Evolutionary conservation across 345 rosid genomes (phyloP), one percentile per base, ranked within the genome.

Genomic region (Eucalyptus coolabah): DNA sequence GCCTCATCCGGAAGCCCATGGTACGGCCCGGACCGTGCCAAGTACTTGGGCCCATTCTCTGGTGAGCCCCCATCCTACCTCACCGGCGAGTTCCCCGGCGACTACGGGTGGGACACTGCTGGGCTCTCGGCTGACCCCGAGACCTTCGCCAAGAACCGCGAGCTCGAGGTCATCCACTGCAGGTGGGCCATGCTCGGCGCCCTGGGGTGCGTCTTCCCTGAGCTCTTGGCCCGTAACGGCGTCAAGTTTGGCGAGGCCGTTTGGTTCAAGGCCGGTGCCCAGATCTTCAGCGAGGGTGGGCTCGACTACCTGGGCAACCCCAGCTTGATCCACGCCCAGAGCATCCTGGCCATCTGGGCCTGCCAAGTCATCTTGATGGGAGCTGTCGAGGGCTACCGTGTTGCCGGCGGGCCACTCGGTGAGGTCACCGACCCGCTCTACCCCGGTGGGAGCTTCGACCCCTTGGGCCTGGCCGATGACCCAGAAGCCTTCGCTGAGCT

Each of bases 111-210:
- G 97, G 96, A 95, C 94, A 95, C 96, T 1, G 98, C 98, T 12
- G 99, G 99, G 12, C 95, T 97, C 65, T 96, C 98, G 0, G 98
- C 99, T 34, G 98, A 97, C 90, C 99, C 97, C 1, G 98, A 95
- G 90, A 96, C 99, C 81, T 97, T 97, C n/a, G 97, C 97, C 53
- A 96, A 92, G 94, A 96, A 96, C 96, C 96, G 98, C 40, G 98
- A 96, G 94, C 96, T 96, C 7, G 97, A 95, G 89, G 98, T 96
- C 32, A 96, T 96, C 93, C 98, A 96, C 92, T 69, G 81, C 67
- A 93, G 98, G 88, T 96, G 98, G 97, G 97, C 97, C 81, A 96
- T 95, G 98, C 92, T 96, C 23, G 97, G 97, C 28, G 97, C 98
- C 21, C 93, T 96, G 1, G 98, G 98, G 0, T 96, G 98, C 34